Evolutionary conservation across 768 basidiomycete genomes (phyloP).

Genomic region (Termitomyces bulborhizus): DNA sequence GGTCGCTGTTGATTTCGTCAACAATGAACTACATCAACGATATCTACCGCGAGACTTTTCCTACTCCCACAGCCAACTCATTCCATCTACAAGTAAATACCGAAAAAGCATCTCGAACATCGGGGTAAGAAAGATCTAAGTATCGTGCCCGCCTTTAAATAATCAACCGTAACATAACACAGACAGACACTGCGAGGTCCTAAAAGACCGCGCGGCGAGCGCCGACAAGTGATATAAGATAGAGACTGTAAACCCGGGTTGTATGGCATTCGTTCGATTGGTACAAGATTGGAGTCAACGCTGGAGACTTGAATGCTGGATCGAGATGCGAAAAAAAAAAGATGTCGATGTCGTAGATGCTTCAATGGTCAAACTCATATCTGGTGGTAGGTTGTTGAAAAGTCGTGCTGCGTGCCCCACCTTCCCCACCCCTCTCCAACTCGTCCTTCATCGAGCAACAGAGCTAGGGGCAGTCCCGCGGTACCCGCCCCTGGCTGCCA

Average conservation of each 20-base stretch:
- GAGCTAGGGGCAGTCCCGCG: conserved; percentile 32
- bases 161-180: conserved; percentile 16
- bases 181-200: conserved; percentile 1
- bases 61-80: conserved; percentile 3
- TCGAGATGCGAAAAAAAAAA: conserved; percentile 7
- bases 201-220: background rate
- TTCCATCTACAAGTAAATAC: conserved; percentile 2
- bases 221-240: conserved; percentile 14
- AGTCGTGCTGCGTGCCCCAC: conserved; percentile 5
- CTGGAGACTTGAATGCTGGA: conserved; percentile 1
- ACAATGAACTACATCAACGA: too few relatives aligned
- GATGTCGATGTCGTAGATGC: conserved; percentile 11
- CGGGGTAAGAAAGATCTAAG: conserved; percentile 12
- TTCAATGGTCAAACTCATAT: conserved; percentile 4
- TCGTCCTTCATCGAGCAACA: conserved; percentile 29
- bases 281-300: conserved; percentile 12
- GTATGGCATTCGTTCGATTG: conserved; percentile 4
- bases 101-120: conserved; percentile 5
- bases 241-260: background rate
- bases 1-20: background rate
- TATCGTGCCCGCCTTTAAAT: conserved; percentile 14
- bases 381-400: conserved; percentile 7
- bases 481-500: conserved; percentile 23
- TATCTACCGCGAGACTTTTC: background rate
- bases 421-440: too few relatives aligned